These are phyloP conservation scores for Albophoma yamanashiensis DNA, from an alignment of 2,329 filamentous ascomycete genomes.

Conservation along the genomic window DNA sequence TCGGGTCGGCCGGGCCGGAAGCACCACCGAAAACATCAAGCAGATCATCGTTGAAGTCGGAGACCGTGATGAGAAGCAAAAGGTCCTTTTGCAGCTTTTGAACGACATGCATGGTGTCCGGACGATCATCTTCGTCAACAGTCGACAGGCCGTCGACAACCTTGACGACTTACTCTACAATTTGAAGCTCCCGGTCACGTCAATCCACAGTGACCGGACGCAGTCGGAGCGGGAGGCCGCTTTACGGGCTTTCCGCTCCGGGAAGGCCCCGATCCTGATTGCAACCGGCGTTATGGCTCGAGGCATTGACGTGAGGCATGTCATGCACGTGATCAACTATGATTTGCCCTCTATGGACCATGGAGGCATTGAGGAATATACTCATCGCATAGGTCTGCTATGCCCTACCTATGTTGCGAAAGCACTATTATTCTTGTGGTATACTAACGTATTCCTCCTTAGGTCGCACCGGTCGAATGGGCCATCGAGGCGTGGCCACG, in stretches of 20 bases:
- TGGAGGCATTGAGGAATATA: conserved; percentile 89
- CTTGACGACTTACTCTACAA: conserved; percentile 86
- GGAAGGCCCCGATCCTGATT: conserved; percentile 67
- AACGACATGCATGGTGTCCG: conserved; percentile 59
- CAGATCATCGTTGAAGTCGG: conserved; percentile 66
- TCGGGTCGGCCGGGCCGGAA: conserved; percentile 78
- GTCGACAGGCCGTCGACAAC: conserved; percentile 65
- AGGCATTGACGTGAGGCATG: conserved; percentile 78
- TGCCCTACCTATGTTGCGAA: not conserved
- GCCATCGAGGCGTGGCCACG: conserved; percentile 73
- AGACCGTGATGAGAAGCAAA: conserved; percentile 55
- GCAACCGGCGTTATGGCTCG: conserved; percentile 81
- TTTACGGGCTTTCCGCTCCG: conserved; percentile 72
- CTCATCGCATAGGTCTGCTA: conserved; percentile 76
- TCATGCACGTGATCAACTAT: conserved; percentile 89
- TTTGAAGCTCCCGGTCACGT: conserved; percentile 66
- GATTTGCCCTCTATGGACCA: conserved; percentile 65
- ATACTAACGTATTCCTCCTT: not conserved
- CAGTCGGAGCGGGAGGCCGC: conserved; percentile 89
- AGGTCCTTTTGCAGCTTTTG: conserved; percentile 63
- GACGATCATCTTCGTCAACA: conserved; percentile 86
- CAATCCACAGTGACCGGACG: conserved; percentile 78
- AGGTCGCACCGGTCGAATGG: conserved; percentile 91
- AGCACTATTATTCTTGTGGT: too few relatives aligned
- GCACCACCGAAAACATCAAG: conserved; percentile 70